These are phyloP conservation scores for Solanum chilense DNA, from an alignment of 257 asterid species.

Conservation along the genomic window DNA sequence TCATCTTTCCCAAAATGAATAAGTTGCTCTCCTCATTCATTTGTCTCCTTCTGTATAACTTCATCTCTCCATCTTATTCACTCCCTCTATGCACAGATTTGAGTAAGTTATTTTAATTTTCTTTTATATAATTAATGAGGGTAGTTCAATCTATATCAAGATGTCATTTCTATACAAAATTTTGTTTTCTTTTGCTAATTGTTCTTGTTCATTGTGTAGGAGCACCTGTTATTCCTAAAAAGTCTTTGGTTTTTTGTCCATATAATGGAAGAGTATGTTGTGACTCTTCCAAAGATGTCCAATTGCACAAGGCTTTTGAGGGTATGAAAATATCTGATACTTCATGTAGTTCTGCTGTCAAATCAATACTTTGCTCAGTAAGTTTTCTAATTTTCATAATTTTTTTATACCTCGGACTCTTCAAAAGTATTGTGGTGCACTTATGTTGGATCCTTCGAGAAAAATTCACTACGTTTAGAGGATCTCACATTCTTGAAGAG, in stretches of 20 bases:
- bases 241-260: slow-evolving; percentile 50
- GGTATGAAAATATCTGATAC: slow-evolving; percentile 70
- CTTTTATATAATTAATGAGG: neutral
- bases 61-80: slow-evolving; percentile 43
- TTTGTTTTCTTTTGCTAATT: neutral
- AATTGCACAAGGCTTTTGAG: slow-evolving; percentile 39
- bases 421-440: neutral
- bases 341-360: slow-evolving; percentile 61
- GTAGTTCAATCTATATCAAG: neutral
- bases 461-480: neutral
- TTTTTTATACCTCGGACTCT: neutral
- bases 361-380: slow-evolving; percentile 79
- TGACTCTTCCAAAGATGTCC: slow-evolving; percentile 41
- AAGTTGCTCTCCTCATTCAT: slow-evolving; percentile 8
- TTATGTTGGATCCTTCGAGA: neutral
- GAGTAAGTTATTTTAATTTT: slow-evolving; percentile 34
- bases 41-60: slow-evolving; percentile 30
- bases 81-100: slow-evolving; percentile 61
- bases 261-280: slow-evolving; percentile 76
- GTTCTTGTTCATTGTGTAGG: slow-evolving; percentile 20
- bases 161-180: neutral
- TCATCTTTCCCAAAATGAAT: slow-evolving; percentile 22
- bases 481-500: neutral
- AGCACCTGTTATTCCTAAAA: slow-evolving; percentile 45
- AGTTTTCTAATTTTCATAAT: slow-evolving; percentile 13